Evolutionary conservation across 2,329 filamentous ascomycete species (phyloP).

Genomic region (Claviceps humidiphila): DNA sequence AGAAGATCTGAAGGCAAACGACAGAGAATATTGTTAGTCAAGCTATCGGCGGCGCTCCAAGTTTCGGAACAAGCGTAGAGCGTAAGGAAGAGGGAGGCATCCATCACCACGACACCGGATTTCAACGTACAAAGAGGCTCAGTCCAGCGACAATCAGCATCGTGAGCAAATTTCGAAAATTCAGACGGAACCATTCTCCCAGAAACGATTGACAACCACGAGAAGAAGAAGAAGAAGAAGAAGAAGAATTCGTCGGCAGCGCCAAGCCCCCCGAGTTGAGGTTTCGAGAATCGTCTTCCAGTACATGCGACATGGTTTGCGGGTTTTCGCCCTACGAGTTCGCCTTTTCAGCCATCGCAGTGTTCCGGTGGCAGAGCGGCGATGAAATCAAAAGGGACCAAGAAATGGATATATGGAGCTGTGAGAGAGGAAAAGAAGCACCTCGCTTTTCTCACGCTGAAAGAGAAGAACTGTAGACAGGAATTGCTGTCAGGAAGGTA

Average conservation of each 20-base stretch:
- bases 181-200: slow-evolving; percentile 41
- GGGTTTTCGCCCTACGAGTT: background rate
- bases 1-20: slow-evolving; percentile 29
- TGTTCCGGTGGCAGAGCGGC: background rate
- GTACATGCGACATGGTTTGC: slow-evolving; percentile 11
- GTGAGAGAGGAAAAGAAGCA: background rate
- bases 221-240: background rate
- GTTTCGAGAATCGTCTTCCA: slow-evolving; percentile 4
- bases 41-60: background rate
- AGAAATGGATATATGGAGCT: background rate
- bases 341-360: background rate
- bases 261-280: slow-evolving; percentile 1
- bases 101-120: background rate
- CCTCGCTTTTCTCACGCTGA: too few species aligned
- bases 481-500: too few species aligned
- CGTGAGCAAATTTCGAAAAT: slow-evolving; percentile 45
- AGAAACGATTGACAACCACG: slow-evolving; percentile 12
- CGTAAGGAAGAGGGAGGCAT: background rate
- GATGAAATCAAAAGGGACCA: background rate
- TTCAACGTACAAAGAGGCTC: slow-evolving; percentile 16
- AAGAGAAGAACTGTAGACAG: too few species aligned
- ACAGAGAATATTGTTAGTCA: background rate
- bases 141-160: slow-evolving; percentile 37
- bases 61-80: background rate
- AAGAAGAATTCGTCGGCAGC: background rate